Evolutionary conservation across 2,329 filamentous ascomycete species (phyloP), one percentile per base, ranked within the genome.

Genomic region (Colletotrichum godetiae): DNA sequence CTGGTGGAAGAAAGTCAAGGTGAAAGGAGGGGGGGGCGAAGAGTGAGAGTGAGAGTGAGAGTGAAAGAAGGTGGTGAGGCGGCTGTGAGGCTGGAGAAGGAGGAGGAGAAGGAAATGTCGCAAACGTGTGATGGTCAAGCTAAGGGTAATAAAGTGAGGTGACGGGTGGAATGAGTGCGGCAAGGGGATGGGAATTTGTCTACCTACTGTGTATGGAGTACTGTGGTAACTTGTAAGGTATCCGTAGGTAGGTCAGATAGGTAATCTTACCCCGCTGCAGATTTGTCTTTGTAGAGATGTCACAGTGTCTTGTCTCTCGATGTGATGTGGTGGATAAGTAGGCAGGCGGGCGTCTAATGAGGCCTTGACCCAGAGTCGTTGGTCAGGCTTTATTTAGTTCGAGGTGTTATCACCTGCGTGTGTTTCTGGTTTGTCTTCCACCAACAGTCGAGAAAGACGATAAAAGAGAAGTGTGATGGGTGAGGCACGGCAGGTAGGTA

Each of bases 191-290:
- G 27, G 27, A 27, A 27, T 27, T 27, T 27, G 27, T 27, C 27
- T 27, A 27, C 27, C 27, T 27, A 27, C 27, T 27, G 27, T 27
- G 27, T 27, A 27, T 27, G 27, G 27, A 27, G 27, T 27, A 27
- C 27, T 27, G 27, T 27, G 27, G 27, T 27, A 27, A 27, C 27
- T 11, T 8, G 33, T 35, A 7, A 35, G 33, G 33, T 35, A 35
- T 35, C 6, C 33, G 33, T 35, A 35, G 33, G 10, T 27, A 11
- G 42, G 37, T 62, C 57, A 52, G 12, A 29, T 22, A 52, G 12
- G n/a, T 22, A 62, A 42, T 63, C 46, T 53, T 63, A 63, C 60
- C 60, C 60, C 60, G 60, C 60, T 63, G 46, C 60, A 63, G 60
- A 63, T 52, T 63, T 15, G 60, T 55, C 42, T 37, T 35, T 72